A percentile compares a stretch with the other conserved stretches of the same genome.
Conservation (phyloP, 352 stramenopile species). For the Globisporangium mamillatum region DNA sequence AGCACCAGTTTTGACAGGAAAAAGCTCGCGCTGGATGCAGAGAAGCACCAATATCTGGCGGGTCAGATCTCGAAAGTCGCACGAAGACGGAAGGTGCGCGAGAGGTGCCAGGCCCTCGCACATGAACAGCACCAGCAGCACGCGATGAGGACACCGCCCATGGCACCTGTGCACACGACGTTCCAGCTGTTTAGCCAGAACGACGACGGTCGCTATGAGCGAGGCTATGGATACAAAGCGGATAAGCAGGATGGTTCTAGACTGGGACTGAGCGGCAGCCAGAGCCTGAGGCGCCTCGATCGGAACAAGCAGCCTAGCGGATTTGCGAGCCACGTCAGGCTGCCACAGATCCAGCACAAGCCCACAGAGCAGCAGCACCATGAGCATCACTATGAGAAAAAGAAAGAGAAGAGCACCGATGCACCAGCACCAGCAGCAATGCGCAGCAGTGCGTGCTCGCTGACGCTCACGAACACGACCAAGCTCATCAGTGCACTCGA, state of each 20-base stretch:
- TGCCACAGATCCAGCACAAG: conserved; percentile 8
- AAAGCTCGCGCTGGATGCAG: conserved; percentile 43
- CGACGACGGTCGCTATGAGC: not conserved
- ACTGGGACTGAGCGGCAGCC: not conserved
- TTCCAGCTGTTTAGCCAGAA: not conserved
- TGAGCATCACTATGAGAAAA: no score
- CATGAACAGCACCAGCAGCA: not conserved
- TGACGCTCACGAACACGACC: conserved; percentile 35
- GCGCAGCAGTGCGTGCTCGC: conserved; percentile 13
- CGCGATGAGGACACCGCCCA: not conserved
- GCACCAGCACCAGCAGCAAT: not conserved
- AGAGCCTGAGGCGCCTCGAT: conserved; percentile 13
- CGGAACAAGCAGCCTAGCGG: not conserved
- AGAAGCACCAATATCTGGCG: conserved; percentile 42
- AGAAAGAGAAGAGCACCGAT: conserved; percentile 5
- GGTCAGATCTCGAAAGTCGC: conserved; percentile 58
- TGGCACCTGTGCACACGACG: not conserved
- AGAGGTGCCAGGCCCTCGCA: conserved; percentile 26
- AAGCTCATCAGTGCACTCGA: conserved; percentile 45
- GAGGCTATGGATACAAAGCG: not conserved
- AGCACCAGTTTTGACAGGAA: conserved; percentile 25
- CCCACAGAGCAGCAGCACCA: conserved; percentile 3
- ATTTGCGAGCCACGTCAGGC: not conserved
- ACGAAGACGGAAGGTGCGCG: conserved; percentile 37
- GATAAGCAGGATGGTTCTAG: not conserved